A percentile compares a stretch with the other conserved stretches of the same genome.
These are phyloP conservation scores for Cyclostephanos invisitatus DNA, from an alignment of 108 stramenopile genomes.

Conservation along the genomic window DNA sequence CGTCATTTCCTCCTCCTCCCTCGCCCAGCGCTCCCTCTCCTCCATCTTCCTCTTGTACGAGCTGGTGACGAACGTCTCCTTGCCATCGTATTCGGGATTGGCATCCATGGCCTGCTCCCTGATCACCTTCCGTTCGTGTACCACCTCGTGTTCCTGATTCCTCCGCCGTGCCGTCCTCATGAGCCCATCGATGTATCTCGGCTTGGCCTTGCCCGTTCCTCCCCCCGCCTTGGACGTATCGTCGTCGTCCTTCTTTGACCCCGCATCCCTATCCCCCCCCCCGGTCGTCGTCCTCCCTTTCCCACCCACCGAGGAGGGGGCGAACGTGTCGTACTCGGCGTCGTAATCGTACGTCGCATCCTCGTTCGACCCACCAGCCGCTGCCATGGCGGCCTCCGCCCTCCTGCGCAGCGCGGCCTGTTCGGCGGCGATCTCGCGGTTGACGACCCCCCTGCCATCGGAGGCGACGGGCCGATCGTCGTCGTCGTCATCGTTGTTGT, in stretches of 20 bases:
- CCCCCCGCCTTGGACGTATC: background rate
- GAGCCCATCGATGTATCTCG: conserved; percentile 68
- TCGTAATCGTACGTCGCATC: conserved; percentile 71
- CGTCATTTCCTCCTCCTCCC: conserved; percentile 55
- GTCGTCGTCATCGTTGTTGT: background rate
- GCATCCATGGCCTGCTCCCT: conserved; percentile 65
- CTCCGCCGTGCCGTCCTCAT: conserved; percentile 63
- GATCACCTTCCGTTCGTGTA: conserved; percentile 67
- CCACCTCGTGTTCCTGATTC: conserved; percentile 63
- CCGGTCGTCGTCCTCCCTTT: background rate
- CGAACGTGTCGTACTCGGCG: conserved; percentile 67
- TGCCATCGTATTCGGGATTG: conserved; percentile 59
- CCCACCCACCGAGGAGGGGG: conserved; percentile 12
- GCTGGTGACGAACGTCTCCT: conserved; percentile 79
- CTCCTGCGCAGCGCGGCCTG: conserved; percentile 71
- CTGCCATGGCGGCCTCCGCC: conserved; percentile 51
- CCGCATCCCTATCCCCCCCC: too few relatives aligned
- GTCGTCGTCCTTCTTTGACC: conserved; percentile 11
- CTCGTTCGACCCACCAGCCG: too few relatives aligned
- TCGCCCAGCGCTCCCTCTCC: conserved; percentile 72
- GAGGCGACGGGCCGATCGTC: background rate
- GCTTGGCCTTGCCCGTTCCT: conserved; percentile 31
- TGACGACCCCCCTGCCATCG: conserved; percentile 47
- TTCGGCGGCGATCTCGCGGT: conserved; percentile 64
- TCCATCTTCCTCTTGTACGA: conserved; percentile 74